Evolutionary conservation across 352 stramenopile species (phyloP), one percentile per base, ranked within the genome.

Genomic region (Blastocystis sp.): DNA sequence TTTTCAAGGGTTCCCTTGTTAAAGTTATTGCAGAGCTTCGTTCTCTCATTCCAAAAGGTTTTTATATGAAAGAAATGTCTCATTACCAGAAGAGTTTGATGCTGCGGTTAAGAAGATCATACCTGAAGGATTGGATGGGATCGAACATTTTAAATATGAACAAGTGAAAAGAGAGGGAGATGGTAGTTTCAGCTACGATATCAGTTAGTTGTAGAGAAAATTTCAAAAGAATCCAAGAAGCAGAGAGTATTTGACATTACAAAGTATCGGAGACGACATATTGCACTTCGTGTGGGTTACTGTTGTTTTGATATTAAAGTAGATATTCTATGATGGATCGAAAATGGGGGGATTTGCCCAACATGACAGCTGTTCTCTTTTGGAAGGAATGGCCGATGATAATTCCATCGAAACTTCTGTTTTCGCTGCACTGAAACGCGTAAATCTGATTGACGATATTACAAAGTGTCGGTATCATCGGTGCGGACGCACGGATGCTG

Each of bases 371-470:
- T 35, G 44, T 0, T 59, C 73, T 33, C 60, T 78, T 7, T 58
- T 79, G 9, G 78, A 89, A 19, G 78, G 66, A 79, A 53, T 79
- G 42, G 37, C 33, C 9, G 62, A 64, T 56, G 60, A 76, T 27
- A 89, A 89, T 40, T 89, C 60, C 5, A 53, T 89, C 5, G 78
- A 89, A 51, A 78, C 60, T 5, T 35, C 60, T 11, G 35, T 89
- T 40, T 89, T 89, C 33, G 33, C 60, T 19, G 78, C 78, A 6
- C 44, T 89, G 9, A 76, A 89, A 56, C 40, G 51, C 0, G 78
- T 89, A 27, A 73, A 89, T 24, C 48, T 89, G 5, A 89, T 89
- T 56, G 78, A 89, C 60, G 78, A 89, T 40, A 76, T 76, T 19
- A 78, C 60, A 30, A 89, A 76, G 33, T 89, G 78, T 56, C 35